phyloP scores from a whole-genome alignment of 345 rosid genomes.

The Barbarea vulgaris region DNA sequence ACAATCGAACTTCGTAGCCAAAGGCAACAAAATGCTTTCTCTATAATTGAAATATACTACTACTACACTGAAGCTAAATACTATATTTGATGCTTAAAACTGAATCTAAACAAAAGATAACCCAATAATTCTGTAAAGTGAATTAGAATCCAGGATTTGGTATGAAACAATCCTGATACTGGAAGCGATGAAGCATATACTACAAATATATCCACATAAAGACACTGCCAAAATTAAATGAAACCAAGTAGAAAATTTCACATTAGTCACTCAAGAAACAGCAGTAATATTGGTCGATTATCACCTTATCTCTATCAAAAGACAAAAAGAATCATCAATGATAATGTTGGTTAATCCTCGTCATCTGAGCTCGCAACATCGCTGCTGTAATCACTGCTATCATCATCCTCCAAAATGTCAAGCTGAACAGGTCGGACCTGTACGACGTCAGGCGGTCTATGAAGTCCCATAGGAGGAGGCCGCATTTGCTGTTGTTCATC shows the following conservation, averaged over 20 bases:
- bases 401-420: conserved; percentile 77
- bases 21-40: not conserved
- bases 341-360: conserved; percentile 37
- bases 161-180: not conserved
- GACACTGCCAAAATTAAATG: not conserved
- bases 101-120: not conserved
- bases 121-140: not conserved
- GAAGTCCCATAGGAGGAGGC: conserved; percentile 55
- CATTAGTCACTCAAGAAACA: conserved; percentile 6
- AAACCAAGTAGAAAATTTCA: conserved; percentile 18
- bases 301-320: not conserved
- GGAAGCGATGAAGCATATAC: conserved; percentile 5
- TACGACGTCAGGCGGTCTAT: conserved; percentile 66
- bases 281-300: conserved; percentile 12
- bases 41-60: not conserved
- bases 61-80: not conserved
- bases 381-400: conserved; percentile 67
- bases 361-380: conserved; percentile 49
- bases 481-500: conserved; percentile 50
- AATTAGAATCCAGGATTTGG: not conserved
- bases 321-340: not conserved
- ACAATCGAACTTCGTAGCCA: not conserved
- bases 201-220: not conserved
- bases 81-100: not conserved
- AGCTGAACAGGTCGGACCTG: conserved; percentile 86